phyloP scores from a whole-genome alignment of 176 grass and related monocot species.

The Tuctoria greenei region DNA sequence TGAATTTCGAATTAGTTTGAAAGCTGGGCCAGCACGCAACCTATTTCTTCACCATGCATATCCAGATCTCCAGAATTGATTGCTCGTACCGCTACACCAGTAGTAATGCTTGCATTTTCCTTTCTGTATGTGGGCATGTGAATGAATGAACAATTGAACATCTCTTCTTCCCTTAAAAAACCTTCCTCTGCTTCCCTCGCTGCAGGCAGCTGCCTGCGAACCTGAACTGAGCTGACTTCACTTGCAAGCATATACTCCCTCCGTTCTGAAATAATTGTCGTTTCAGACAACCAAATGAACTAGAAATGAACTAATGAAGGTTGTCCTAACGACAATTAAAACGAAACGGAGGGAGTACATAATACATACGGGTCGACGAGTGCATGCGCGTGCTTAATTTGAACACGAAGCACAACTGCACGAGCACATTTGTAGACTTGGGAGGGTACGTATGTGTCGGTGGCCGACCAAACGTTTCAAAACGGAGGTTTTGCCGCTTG shows the following conservation, averaged over 20 bases:
- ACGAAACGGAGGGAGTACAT: too few species aligned
- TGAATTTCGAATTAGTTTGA: slow-evolving; percentile 25
- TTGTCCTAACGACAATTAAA: too few species aligned
- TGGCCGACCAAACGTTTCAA: neutral
- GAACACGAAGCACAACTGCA: neutral
- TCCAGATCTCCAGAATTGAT: neutral
- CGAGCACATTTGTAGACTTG: neutral
- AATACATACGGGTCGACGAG: neutral
- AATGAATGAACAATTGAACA: neutral
- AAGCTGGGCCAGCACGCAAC: neutral
- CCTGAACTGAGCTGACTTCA: too few species aligned
- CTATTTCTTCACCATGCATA: slow-evolving; percentile 6
- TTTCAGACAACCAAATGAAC: too few species aligned
- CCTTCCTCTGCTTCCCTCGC: too few species aligned
- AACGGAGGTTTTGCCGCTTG: neutral
- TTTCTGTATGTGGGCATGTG: too few species aligned
- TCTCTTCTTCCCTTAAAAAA: too few species aligned
- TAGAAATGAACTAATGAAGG: too few species aligned
- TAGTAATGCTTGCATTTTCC: neutral
- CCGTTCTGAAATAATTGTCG: too few species aligned
- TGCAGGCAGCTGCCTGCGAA: too few species aligned
- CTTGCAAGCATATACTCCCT: too few species aligned
- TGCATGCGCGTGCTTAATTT: neutral
- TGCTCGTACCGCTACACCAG: neutral
- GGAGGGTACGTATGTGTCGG: neutral